phyloP scores from a whole-genome alignment of 2,329 filamentous ascomycete genomes.

The Colletotrichum neosansevieriae region DNA sequence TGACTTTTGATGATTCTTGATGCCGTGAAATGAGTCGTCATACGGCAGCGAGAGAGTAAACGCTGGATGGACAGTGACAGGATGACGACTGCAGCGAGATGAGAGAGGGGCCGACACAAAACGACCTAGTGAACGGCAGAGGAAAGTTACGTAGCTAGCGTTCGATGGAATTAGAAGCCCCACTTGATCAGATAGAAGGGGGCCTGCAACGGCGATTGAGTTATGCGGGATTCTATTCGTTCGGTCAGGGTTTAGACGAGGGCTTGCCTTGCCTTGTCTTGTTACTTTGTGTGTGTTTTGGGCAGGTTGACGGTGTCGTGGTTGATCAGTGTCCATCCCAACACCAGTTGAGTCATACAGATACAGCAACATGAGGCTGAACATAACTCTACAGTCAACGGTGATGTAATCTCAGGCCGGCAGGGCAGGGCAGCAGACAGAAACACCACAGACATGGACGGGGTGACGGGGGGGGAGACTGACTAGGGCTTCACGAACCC shows the following conservation, averaged over 20 bases:
- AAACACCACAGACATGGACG: not conserved
- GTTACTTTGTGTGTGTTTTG: not conserved
- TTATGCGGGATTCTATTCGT: slow-evolving; percentile 14
- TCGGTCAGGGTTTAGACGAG: slow-evolving; percentile 5
- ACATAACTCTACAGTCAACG: not conserved
- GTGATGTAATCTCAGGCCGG: slow-evolving; percentile 5
- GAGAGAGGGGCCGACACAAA: slow-evolving; percentile 25
- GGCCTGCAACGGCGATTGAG: slow-evolving; percentile 30
- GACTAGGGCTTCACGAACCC: slow-evolving; percentile 14
- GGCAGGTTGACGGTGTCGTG: no score
- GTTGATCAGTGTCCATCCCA: not conserved
- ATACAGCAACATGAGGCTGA: no score
- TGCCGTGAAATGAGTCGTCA: no score
- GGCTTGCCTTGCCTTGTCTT: slow-evolving; percentile 1
- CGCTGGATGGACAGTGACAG: not conserved
- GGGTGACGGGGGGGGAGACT: not conserved
- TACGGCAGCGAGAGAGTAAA: not conserved
- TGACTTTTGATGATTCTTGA: no score
- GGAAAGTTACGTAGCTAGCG: slow-evolving; percentile 24
- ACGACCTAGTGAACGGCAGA: not conserved
- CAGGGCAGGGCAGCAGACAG: slow-evolving; percentile 3
- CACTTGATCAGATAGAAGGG: slow-evolving; percentile 20
- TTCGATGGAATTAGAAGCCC: slow-evolving; percentile 4
- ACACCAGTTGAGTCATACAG: not conserved
- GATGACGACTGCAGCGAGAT: slow-evolving; percentile 27